A percentile compares a stretch with the other conserved stretches of the same genome.
phyloP scores from a whole-genome alignment of 331 rosid species.

The Telfairia occidentalis region DNA sequence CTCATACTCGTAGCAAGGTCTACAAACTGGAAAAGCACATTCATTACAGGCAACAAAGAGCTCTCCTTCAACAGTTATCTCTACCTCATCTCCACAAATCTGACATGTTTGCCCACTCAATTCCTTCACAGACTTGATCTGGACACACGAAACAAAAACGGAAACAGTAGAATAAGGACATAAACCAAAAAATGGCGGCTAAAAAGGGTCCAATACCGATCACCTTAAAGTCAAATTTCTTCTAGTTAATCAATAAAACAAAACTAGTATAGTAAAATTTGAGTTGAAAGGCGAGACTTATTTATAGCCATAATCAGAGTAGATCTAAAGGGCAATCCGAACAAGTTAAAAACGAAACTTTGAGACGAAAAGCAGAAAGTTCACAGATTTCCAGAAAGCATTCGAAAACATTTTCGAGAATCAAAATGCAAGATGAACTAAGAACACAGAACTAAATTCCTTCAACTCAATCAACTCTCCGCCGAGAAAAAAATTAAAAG shows the following conservation, averaged over 20 bases:
- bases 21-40: conserved; percentile 16
- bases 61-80: conserved; percentile 7
- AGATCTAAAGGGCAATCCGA: neutral
- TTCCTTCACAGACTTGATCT: conserved; percentile 13
- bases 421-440: neutral
- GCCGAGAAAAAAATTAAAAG: neutral
- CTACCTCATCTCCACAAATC: conserved; percentile 16
- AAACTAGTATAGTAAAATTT: neutral
- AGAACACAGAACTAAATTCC: neutral
- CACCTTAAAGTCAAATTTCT: neutral
- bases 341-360: neutral
- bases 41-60: conserved; percentile 17
- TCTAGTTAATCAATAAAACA: neutral
- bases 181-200: neutral
- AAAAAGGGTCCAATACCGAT: neutral
- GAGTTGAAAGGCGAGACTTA: neutral
- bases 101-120: conserved; percentile 12
- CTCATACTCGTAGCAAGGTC: conserved; percentile 18
- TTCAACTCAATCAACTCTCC: neutral
- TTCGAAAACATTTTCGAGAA: neutral
- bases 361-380: neutral
- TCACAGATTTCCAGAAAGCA: neutral
- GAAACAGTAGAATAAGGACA: neutral
- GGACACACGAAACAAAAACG: neutral
- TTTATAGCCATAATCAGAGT: neutral